Evolutionary conservation across 164 flowering plant genomes (phyloP).

Genomic region (Euptelea pleiosperma): DNA sequence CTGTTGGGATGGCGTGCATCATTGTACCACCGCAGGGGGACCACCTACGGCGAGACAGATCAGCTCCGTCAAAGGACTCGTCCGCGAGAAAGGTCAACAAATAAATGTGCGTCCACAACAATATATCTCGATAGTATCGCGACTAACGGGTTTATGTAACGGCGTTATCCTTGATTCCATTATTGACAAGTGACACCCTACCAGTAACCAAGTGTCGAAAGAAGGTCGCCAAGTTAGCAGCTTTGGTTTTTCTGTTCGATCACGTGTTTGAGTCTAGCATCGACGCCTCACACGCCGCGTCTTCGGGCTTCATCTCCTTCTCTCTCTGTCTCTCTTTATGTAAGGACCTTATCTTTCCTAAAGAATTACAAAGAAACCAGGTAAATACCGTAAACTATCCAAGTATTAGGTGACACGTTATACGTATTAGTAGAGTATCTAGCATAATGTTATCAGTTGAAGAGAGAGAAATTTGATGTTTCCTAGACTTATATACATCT

Average conservation of each 20-base stretch:
- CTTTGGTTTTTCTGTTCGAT: slow-evolving; percentile 5
- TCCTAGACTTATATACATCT: neutral
- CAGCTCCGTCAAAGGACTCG: neutral
- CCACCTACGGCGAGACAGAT: neutral
- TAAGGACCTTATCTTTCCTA: neutral
- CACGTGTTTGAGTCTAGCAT: slow-evolving; percentile 24
- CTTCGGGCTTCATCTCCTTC: neutral
- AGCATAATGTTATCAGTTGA: no score
- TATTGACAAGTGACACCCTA: slow-evolving; percentile 9
- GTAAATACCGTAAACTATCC: no score
- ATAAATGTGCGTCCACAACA: no score
- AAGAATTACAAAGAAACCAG: neutral
- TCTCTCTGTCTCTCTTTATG: no score
- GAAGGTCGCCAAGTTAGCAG: slow-evolving; percentile 6
- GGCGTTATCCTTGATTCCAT: slow-evolving; percentile 5
- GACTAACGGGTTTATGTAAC: no score
- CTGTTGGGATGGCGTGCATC: neutral
- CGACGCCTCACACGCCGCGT: slow-evolving; percentile 26
- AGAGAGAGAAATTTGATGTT: no score
- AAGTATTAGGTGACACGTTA: no score
- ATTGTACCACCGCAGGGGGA: neutral
- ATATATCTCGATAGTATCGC: no score
- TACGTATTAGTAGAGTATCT: no score
- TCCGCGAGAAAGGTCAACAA: no score
- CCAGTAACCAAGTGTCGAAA: slow-evolving; percentile 21